Evolutionary conservation across 2,329 filamentous ascomycete species (phyloP).

Genomic region (Phialophora expanda): DNA sequence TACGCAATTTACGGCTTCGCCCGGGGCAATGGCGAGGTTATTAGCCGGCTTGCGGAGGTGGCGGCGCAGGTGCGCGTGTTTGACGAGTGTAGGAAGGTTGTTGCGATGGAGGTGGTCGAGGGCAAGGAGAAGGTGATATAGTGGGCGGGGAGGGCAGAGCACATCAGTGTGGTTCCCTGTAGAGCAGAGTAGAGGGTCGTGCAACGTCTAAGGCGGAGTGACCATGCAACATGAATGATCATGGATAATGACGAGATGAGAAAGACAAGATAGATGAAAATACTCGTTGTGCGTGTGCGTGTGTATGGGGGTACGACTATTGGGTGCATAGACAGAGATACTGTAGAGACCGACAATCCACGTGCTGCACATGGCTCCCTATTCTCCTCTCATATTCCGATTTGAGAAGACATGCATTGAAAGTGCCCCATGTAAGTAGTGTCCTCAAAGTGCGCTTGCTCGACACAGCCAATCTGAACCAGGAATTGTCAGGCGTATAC

Average conservation of each 20-base stretch:
- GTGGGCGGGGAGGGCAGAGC: not conserved
- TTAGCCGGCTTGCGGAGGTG: conserved; percentile 77
- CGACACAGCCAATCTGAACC: not conserved
- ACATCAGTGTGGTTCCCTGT: too few species aligned
- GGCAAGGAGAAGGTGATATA: conserved; percentile 23
- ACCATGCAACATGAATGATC: not conserved
- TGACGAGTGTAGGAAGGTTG: conserved; percentile 70
- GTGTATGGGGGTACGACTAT: not conserved
- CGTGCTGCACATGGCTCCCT: not conserved
- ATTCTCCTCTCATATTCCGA: not conserved
- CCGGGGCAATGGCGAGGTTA: conserved; percentile 79
- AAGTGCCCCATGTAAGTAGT: not conserved
- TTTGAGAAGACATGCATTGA: not conserved
- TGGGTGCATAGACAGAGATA: too few species aligned
- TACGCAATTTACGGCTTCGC: conserved; percentile 87
- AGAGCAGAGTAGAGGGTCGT: not conserved
- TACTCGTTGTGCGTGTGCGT: not conserved
- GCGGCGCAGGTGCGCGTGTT: conserved; percentile 78
- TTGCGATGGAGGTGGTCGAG: conserved; percentile 36
- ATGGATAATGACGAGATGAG: conserved; percentile 16
- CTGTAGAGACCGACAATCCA: too few species aligned
- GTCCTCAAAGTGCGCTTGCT: too few species aligned
- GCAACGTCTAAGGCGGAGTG: not conserved
- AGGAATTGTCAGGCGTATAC: not conserved
- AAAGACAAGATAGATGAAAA: not conserved